Base-by-base conservation (phyloP, 768 basidiomycete genomes). In the Boletus vinaceobasis region DNA sequence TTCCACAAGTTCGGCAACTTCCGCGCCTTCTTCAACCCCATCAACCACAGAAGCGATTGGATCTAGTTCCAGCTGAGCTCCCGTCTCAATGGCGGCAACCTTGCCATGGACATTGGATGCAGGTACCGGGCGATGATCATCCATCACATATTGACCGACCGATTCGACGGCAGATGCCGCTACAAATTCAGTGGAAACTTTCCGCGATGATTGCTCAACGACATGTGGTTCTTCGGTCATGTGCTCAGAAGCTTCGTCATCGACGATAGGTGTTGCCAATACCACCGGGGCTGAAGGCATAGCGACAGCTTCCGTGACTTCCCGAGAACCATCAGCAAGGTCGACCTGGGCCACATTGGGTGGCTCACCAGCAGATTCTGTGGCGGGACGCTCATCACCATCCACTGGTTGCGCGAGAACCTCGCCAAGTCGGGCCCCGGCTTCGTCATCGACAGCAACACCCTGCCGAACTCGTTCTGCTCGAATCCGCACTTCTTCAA, bases 21-120 rank as follows among this genome's bases (percentile, higher is more conserved):
- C 60, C 55, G 43, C 15, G 15, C 9, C 55, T 55, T 60, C 65
- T 46, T 53, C 55, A 43, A 10, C 32, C 32, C 21, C 59, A 51
- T 55, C 46, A 32, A 15, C 45, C 31, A 26, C 42, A 33, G 40
- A 47, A 29, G 21, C 4, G 5, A 35, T 31, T 17, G 32, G 19
- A 33, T 38, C 35, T 17, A 38, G 36, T 44, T 56, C 63, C 47
- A 32, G 9, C 11, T 57, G 61, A 61, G 60, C 40, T 52, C 37
- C 53, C 15, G 35, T 14, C 63, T 55, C 65, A 52, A 42, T 42
- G 29, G 33, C 43, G 48, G 59, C 27, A 43, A 42, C 45, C 33
- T 49, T 38, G 29, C 37, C 26, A 45, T 44, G 44, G 13, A 31
- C 17, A 33, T 26, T 35, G 17, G 32, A 9, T 36, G 36, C 37